Base-by-base conservation (phyloP, 2,329 filamentous ascomycete species). In the Fusarium longipes region DNA sequence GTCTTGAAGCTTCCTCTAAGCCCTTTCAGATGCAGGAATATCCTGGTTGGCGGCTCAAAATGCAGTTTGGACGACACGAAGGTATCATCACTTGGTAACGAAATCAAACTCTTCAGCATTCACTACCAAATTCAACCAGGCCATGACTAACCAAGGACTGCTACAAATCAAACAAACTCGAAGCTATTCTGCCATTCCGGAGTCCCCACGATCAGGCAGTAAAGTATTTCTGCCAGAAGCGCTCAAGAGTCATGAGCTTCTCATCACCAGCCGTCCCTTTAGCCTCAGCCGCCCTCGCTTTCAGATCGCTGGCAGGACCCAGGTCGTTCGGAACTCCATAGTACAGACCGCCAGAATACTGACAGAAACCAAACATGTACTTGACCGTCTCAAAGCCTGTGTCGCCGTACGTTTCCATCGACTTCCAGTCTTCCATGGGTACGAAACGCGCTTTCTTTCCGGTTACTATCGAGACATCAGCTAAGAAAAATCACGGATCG, bases 321-420 rank as follows among this genome's bases (percentile, higher is more conserved):
- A 67, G 35, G 39, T 76, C 72, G 24, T 74, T 77, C 6, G 72
- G 69, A 9, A 65, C 57, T 12, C 74, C 73, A 56, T 76, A 77
- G 57, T 78, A 78, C 43, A 71, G 48, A 8, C 77, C 76, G 3
- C 73, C 76, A 3, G 76, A 75, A 20, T 71, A 42, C 60, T 79
- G 77, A 22, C 75, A 75, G 52, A 79, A 78, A 11, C 74, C 74
- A 55, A 79, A 80, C 70, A 79, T 76, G 42, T 72, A 65, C 61
- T 79, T 79, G 54, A 76, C 72, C 10, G 77, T 78, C 51, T 78
- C 75, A n/a, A 78, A 70, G n/a, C 71, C 67, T 12, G 65, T 63
- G 3, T 73, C 68, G 1, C 75, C 77, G 35, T 75, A 73, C 3
- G 75, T 78, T 48, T 79, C 71, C 54, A 79, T 69, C 4, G 66